These are phyloP conservation scores for Cordyceps cateniannulata DNA, from an alignment of 2,329 filamentous ascomycete species.

Conservation along the genomic window DNA sequence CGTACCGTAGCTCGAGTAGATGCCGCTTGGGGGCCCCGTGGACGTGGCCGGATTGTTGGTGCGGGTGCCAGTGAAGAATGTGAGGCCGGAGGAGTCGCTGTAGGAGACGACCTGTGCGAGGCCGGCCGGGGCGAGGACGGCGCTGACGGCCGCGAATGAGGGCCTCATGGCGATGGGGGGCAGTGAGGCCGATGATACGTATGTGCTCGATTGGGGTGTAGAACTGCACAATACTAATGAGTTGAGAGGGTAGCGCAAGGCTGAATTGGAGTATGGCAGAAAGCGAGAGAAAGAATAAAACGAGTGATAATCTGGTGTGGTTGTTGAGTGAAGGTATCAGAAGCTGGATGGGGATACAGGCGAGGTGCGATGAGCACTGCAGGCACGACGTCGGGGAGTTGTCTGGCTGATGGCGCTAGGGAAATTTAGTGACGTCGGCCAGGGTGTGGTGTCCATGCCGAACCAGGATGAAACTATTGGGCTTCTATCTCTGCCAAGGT, in stretches of 20 bases:
- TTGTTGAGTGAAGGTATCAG: neutral
- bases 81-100: conserved; percentile 27
- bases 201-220: neutral
- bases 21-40: conserved; percentile 34
- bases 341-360: neutral
- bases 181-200: too few relatives aligned
- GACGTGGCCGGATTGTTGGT: conserved; percentile 32
- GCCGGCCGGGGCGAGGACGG: neutral
- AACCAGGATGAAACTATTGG: conserved; percentile 1
- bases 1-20: conserved; percentile 38
- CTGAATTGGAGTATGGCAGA: neutral
- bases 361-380: neutral
- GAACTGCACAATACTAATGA: neutral
- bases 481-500: neutral
- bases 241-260: neutral
- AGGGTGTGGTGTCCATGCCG: neutral
- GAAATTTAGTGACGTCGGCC: neutral
- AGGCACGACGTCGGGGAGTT: neutral
- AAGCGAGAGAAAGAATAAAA: neutral
- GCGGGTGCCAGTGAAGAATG: conserved; percentile 31
- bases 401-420: neutral
- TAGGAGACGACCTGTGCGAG: conserved; percentile 20
- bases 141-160: neutral
- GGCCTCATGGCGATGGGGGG: neutral
- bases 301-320: neutral